Evolutionary conservation across 2,329 filamentous ascomycete species (phyloP).

Genomic region (Trichoderma koningiopsis): DNA sequence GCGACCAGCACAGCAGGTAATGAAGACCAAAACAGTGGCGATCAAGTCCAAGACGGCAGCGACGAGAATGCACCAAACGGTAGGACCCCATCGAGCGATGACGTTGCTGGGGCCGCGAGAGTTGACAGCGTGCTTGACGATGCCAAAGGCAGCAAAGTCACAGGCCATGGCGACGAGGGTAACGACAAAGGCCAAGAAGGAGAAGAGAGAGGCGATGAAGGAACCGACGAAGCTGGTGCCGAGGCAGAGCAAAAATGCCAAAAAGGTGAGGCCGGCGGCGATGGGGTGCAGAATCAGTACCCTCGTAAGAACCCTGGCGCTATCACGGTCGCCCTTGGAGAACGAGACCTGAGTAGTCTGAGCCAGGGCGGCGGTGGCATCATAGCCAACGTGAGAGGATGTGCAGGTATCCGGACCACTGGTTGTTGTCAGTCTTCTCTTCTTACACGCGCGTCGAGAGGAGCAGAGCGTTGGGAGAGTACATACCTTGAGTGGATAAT

Average conservation of each 20-base stretch:
- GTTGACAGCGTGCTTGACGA: slow-evolving; percentile 58
- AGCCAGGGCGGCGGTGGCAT: slow-evolving; percentile 50
- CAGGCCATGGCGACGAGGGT: slow-evolving; percentile 53
- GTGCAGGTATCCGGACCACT: slow-evolving; percentile 52
- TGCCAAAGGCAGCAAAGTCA: slow-evolving; percentile 60
- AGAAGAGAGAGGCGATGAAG: slow-evolving; percentile 52
- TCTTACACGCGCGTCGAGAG: not conserved
- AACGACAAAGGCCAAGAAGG: slow-evolving; percentile 54
- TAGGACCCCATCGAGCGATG: slow-evolving; percentile 54
- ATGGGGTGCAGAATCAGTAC: slow-evolving; percentile 66
- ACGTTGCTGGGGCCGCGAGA: slow-evolving; percentile 45
- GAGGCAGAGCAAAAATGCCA: slow-evolving; percentile 59
- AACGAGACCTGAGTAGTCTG: slow-evolving; percentile 43
- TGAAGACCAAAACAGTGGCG: slow-evolving; percentile 59
- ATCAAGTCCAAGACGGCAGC: slow-evolving; percentile 58
- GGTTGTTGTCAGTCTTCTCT: not conserved
- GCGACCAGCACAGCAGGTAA: slow-evolving; percentile 62
- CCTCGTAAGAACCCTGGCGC: slow-evolving; percentile 54
- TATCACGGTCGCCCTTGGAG: slow-evolving; percentile 46
- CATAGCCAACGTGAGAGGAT: slow-evolving; percentile 55
- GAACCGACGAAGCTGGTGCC: slow-evolving; percentile 56
- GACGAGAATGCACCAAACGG: slow-evolving; percentile 61
- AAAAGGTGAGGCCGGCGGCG: slow-evolving; percentile 58
- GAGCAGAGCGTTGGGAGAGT: too few relatives aligned
- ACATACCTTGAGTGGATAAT: slow-evolving; percentile 34